Conservation (phyloP, 2,329 filamentous ascomycete genomes). For the Cladophialophora exuberans region DNA sequence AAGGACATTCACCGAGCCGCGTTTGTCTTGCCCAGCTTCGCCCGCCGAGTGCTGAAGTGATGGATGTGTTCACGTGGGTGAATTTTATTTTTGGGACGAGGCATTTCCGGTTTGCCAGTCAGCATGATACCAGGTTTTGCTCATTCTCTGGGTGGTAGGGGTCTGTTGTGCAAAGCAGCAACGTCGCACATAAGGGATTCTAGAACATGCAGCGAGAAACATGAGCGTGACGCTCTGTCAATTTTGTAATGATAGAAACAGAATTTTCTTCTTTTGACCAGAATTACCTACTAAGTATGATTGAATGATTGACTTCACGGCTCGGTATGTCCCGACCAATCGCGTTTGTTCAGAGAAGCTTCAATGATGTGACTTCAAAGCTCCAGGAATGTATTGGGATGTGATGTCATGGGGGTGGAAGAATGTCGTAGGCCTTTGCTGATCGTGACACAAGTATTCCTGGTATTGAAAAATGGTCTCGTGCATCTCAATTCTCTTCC, state of each 20-base stretch:
- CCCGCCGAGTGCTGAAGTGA: slow-evolving; percentile 68
- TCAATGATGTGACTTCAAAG: slow-evolving; percentile 15
- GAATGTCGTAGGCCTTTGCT: too few species aligned
- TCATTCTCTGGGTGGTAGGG: not conserved
- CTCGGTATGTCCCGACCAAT: too few species aligned
- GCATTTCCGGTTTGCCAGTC: not conserved
- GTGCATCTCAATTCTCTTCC: slow-evolving; percentile 1
- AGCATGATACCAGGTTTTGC: slow-evolving; percentile 26
- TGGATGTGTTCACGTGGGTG: not conserved
- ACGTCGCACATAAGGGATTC: not conserved
- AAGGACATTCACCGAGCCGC: slow-evolving; percentile 92
- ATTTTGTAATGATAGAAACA: slow-evolving; percentile 10
- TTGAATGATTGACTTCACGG: not conserved
- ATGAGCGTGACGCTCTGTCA: slow-evolving; percentile 1
- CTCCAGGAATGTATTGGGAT: too few species aligned
- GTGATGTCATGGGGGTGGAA: slow-evolving; percentile 17
- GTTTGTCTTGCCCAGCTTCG: slow-evolving; percentile 93
- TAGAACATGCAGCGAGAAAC: not conserved
- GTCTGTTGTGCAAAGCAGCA: not conserved
- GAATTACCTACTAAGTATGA: too few species aligned
- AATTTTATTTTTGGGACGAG: not conserved
- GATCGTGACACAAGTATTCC: too few species aligned
- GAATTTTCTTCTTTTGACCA: not conserved
- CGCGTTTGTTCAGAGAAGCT: too few species aligned
- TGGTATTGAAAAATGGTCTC: not conserved